These are phyloP conservation scores for Bipolaris cookei DNA, from an alignment of 2,329 filamentous ascomycete species.

Conservation along the genomic window DNA sequence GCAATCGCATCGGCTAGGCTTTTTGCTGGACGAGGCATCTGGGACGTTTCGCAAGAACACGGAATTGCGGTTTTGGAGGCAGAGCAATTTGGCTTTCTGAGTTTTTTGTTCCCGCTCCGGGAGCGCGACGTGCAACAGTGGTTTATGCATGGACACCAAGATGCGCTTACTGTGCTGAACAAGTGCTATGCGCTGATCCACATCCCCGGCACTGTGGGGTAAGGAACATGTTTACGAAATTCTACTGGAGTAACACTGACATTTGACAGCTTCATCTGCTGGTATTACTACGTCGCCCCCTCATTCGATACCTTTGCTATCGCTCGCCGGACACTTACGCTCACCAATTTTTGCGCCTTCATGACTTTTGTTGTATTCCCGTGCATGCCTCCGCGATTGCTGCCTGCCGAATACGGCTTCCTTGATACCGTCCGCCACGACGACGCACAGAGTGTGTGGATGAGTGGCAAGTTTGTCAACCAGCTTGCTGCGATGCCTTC, in stretches of 20 bases:
- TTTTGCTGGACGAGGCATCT: constrained; percentile 61
- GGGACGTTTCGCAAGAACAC: constrained; percentile 63
- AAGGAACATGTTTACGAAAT: constrained; percentile 23
- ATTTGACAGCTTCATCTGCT: constrained; percentile 63
- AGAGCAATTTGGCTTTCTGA: constrained; percentile 59
- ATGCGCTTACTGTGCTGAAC: constrained; percentile 62
- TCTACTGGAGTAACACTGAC: constrained; percentile 20
- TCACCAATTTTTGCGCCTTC: constrained; percentile 62
- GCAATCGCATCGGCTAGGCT: constrained; percentile 58
- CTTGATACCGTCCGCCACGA: constrained; percentile 57
- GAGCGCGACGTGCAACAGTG: constrained; percentile 63
- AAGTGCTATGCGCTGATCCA: constrained; percentile 66
- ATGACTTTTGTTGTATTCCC: constrained; percentile 60
- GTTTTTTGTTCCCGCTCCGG: constrained; percentile 60
- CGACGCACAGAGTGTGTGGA: constrained; percentile 55
- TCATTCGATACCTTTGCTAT: constrained; percentile 54
- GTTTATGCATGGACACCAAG: constrained; percentile 62
- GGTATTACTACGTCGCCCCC: constrained; percentile 67
- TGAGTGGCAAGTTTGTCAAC: constrained; percentile 56
- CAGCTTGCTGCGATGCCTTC: constrained; percentile 56
- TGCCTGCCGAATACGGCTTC: constrained; percentile 54
- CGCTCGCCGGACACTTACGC: constrained; percentile 55
- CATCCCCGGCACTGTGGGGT: constrained; percentile 66
- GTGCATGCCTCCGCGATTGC: constrained; percentile 60
- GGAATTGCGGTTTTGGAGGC: constrained; percentile 62